These are phyloP conservation scores for Murraya koenigii DNA, from an alignment of 345 rosid genomes.

Conservation along the genomic window DNA sequence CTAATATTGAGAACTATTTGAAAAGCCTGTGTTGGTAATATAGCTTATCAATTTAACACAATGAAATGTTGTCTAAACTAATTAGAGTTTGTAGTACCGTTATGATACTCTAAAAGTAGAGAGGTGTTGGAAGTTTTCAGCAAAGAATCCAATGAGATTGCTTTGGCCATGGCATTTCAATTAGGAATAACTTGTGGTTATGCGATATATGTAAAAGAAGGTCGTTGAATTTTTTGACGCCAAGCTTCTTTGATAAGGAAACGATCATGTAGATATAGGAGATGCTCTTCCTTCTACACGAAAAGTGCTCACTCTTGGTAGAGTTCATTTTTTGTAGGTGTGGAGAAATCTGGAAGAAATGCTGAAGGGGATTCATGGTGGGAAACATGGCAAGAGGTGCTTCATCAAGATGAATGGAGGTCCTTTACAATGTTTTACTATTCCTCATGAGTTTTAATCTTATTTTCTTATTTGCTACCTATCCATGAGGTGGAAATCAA, in stretches of 20 bases:
- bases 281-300: background rate
- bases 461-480: conserved; percentile 3
- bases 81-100: background rate
- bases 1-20: background rate
- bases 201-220: background rate
- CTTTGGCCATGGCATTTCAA: background rate
- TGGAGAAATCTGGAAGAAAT: conserved; percentile 95
- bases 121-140: background rate
- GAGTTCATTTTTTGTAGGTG: conserved; percentile 52
- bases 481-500: background rate
- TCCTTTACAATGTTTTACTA: conserved; percentile 23
- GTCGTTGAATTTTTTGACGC: background rate
- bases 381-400: conserved; percentile 99
- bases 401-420: conserved; percentile 99
- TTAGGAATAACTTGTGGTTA: background rate
- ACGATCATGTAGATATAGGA: background rate
- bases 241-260: background rate
- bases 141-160: background rate
- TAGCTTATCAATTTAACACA: background rate
- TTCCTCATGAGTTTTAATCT: background rate
- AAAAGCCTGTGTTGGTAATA: background rate
- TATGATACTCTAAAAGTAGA: background rate
- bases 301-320: conserved; percentile 7
- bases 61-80: background rate
- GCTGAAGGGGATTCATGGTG: conserved; percentile 99